Evolutionary conservation across 495 filamentous ascomycete genomes (phyloP).

Genomic region (Penicillium daleae): DNA sequence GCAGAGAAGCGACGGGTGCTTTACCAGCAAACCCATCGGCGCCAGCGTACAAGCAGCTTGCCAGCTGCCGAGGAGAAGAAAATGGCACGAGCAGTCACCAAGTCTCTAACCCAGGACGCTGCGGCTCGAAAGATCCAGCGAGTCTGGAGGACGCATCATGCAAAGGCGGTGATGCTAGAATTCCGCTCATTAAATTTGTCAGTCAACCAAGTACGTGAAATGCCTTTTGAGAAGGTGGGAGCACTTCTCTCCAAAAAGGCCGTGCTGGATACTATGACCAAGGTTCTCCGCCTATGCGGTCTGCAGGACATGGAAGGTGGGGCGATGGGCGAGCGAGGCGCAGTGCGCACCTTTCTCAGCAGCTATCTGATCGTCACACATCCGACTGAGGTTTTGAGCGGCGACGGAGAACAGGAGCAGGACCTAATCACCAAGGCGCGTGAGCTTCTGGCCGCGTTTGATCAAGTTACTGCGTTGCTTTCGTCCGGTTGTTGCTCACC

Average conservation of each 20-base stretch:
- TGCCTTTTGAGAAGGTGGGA: constrained; percentile 81
- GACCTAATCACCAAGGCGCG: constrained; percentile 87
- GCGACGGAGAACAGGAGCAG: constrained; percentile 83
- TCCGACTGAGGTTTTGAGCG: constrained; percentile 86
- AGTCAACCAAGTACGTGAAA: constrained; percentile 71
- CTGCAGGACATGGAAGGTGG: constrained; percentile 72
- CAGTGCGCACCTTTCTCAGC: constrained; percentile 87
- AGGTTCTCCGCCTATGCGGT: constrained; percentile 75
- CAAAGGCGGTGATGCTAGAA: constrained; percentile 62
- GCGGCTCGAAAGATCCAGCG: constrained; percentile 77
- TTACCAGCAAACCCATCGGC: constrained; percentile 60
- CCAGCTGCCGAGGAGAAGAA: constrained; percentile 63
- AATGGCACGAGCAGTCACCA: constrained; percentile 40
- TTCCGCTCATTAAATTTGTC: constrained; percentile 74
- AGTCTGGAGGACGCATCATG: constrained; percentile 69
- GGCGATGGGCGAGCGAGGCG: constrained; percentile 72
- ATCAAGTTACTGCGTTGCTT: constrained; percentile 69
- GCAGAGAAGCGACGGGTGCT: constrained; percentile 70
- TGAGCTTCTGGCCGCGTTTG: constrained; percentile 81
- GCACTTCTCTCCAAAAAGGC: constrained; percentile 73
- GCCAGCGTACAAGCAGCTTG: constrained; percentile 66
- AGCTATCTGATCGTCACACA: constrained; percentile 93
- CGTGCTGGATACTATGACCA: constrained; percentile 70
- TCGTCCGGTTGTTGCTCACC: constrained; percentile 55
- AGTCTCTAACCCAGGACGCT: constrained; percentile 60